Conservation (phyloP, 2,329 filamentous ascomycete species). For the Colletotrichum acutatum region DNA sequence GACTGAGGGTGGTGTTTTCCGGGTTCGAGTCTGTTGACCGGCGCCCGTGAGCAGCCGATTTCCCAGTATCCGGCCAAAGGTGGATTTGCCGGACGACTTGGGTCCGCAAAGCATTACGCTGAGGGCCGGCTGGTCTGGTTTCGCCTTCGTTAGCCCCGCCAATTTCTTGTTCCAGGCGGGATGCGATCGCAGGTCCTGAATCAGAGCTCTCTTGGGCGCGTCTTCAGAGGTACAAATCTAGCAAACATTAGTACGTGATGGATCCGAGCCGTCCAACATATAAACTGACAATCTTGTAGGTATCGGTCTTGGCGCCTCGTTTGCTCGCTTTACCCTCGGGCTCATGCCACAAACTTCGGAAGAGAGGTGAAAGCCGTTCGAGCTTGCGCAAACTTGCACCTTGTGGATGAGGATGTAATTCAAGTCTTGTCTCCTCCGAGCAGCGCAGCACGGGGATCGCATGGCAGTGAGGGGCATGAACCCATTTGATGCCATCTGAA, state of each 20-base stretch:
- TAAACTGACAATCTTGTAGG: slow-evolving; percentile 62
- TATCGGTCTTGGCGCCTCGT: slow-evolving; percentile 37
- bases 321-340: slow-evolving; percentile 39
- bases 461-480: slow-evolving; percentile 76
- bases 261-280: neutral
- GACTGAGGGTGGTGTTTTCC: slow-evolving; percentile 46
- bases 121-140: slow-evolving; percentile 45
- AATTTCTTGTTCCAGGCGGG: slow-evolving; percentile 71
- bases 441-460: slow-evolving; percentile 75
- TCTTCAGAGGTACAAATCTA: slow-evolving; percentile 67
- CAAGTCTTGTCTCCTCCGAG: slow-evolving; percentile 59
- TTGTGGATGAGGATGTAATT: slow-evolving; percentile 65
- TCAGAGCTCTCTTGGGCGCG: slow-evolving; percentile 56
- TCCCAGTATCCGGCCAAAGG: slow-evolving; percentile 72
- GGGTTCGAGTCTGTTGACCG: slow-evolving; percentile 39
- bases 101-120: slow-evolving; percentile 73
- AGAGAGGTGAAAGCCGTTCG: slow-evolving; percentile 72
- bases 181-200: slow-evolving; percentile 67
- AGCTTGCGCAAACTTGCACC: slow-evolving; percentile 63
- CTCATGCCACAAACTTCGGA: slow-evolving; percentile 74
- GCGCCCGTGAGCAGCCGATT: slow-evolving; percentile 73
- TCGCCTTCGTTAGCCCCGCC: slow-evolving; percentile 55
- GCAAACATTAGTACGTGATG: slow-evolving; percentile 39
- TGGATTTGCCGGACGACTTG: slow-evolving; percentile 81
- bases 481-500: slow-evolving; percentile 59